Percentiles rank a stretch among this genome's conserved stretches.
These are phyloP conservation scores for Onygenales sp. DNA, from an alignment of 2,329 filamentous ascomycete genomes.

Conservation along the genomic window DNA sequence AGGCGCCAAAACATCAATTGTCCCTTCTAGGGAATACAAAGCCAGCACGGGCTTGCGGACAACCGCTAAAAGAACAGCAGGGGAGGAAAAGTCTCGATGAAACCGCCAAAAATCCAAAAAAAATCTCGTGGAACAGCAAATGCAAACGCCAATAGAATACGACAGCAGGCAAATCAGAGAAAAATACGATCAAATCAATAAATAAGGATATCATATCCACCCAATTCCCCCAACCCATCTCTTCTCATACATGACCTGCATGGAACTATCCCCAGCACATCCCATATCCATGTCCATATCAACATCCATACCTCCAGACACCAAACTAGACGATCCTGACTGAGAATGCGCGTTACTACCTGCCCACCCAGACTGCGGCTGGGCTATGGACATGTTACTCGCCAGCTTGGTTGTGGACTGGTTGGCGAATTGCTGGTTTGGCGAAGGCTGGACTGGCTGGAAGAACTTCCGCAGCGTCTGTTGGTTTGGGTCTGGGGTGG, in stretches of 20 bases:
- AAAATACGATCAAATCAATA: neutral
- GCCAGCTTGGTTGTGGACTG: neutral
- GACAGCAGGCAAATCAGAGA: neutral
- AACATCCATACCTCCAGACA: neutral
- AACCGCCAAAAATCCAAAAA: no score
- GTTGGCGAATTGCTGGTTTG: neutral
- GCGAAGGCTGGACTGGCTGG: constrained; percentile 18
- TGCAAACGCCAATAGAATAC: neutral
- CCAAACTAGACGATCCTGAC: neutral
- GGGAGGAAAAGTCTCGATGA: no score
- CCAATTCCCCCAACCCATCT: constrained; percentile 20
- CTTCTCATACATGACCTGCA: constrained; percentile 9
- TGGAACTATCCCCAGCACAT: neutral
- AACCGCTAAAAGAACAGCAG: no score
- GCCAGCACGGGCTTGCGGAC: no score
- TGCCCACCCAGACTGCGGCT: neutral
- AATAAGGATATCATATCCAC: constrained; percentile 20
- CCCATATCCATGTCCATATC: constrained; percentile 21
- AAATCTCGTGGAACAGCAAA: no score
- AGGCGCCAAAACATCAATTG: no score
- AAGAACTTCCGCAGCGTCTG: constrained; percentile 33
- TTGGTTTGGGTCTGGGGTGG: constrained; percentile 28
- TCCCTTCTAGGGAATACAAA: no score
- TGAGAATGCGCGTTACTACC: neutral
- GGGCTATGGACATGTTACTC: neutral